phyloP scores from a whole-genome alignment of 83 land plant genomes.

The Diphasiastrum complanatum region DNA sequence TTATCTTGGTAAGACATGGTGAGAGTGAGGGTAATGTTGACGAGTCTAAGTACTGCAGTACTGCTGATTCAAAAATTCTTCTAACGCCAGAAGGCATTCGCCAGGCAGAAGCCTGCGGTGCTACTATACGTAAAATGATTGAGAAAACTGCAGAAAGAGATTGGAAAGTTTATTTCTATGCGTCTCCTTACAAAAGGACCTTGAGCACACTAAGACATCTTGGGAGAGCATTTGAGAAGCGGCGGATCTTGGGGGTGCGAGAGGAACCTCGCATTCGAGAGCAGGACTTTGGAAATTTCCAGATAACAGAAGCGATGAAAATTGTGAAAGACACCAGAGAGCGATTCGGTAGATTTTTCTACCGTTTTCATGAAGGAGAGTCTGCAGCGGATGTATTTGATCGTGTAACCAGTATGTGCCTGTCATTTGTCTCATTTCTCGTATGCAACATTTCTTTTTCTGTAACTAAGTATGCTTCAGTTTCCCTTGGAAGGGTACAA shows the following conservation, averaged over 20 bases:
- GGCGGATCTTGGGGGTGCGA: constrained; percentile 57
- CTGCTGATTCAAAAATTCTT: constrained; percentile 64
- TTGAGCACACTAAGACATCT: constrained; percentile 60
- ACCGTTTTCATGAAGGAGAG: constrained; percentile 92
- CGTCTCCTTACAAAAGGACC: constrained; percentile 83
- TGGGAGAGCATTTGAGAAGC: constrained; percentile 53
- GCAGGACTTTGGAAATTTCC: constrained; percentile 95
- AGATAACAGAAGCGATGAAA: constrained; percentile 71
- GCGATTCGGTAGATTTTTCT: constrained; percentile 78
- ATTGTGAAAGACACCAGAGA: constrained; percentile 50
- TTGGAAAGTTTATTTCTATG: constrained; percentile 83
- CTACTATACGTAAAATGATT: constrained; percentile 32
- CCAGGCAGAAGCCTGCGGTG: constrained; percentile 60
- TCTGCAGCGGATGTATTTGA: constrained; percentile 94
- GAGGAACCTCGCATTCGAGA: constrained; percentile 88
- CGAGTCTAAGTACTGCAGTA: constrained; percentile 43
- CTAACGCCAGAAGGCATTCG: constrained; percentile 45
- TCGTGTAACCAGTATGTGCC: constrained; percentile 64
- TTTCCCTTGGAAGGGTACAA: too few relatives aligned
- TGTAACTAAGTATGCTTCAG: too few relatives aligned
- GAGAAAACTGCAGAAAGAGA: constrained; percentile 13
- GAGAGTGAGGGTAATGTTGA: constrained; percentile 78
- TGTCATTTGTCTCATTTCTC: not conserved
- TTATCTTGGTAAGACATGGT: constrained; percentile 81
- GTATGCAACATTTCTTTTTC: too few relatives aligned